These are phyloP conservation scores for Chenopodium quinoa DNA, from an alignment of 148 eudicot species.

Conservation along the genomic window DNA sequence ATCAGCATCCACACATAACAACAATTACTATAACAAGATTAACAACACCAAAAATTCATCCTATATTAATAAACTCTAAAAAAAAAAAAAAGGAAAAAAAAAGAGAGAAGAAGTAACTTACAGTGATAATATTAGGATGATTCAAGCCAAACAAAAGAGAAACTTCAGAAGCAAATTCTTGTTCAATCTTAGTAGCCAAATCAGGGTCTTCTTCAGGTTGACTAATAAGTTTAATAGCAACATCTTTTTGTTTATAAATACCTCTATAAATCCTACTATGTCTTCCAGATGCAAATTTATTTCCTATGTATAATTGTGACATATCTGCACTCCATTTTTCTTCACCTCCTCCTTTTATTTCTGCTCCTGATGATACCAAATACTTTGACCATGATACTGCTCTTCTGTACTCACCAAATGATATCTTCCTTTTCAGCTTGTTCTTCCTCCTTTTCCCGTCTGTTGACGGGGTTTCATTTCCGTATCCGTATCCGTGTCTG, in stretches of 20 bases:
- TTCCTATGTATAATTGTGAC: slow-evolving; percentile 81
- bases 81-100: too few species aligned
- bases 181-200: slow-evolving; percentile 67
- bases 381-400: slow-evolving; percentile 96
- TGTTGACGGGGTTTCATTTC: background rate
- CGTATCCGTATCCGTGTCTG: slow-evolving; percentile 14
- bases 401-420: slow-evolving; percentile 75
- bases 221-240: slow-evolving; percentile 92
- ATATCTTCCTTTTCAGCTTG: slow-evolving; percentile 55
- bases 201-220: slow-evolving; percentile 91
- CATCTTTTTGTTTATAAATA: slow-evolving; percentile 70
- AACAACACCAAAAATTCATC: too few species aligned
- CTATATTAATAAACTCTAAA: background rate
- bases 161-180: slow-evolving; percentile 82
- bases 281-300: slow-evolving; percentile 80
- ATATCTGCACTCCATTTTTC: slow-evolving; percentile 94
- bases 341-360: slow-evolving; percentile 72
- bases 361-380: slow-evolving; percentile 77
- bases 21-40: background rate
- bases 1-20: background rate
- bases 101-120: slow-evolving; percentile 29
- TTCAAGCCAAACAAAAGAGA: slow-evolving; percentile 57
- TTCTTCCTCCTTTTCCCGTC: slow-evolving; percentile 10
- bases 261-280: slow-evolving; percentile 96
- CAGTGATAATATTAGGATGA: slow-evolving; percentile 89